phyloP scores from a whole-genome alignment of 768 basidiomycete species.

The Floccularia luteovirens region DNA sequence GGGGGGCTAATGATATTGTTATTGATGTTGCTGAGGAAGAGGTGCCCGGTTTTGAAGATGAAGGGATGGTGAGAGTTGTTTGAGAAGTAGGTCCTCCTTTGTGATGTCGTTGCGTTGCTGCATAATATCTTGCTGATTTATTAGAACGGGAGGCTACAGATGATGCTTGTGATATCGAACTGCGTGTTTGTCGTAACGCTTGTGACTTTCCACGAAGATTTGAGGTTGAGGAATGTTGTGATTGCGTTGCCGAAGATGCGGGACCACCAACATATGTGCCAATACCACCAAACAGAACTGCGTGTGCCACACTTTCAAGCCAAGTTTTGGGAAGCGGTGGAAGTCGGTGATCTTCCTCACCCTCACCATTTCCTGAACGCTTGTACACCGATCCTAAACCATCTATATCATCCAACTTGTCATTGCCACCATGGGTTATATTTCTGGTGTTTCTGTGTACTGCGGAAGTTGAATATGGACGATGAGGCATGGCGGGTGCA shows the following conservation, averaged over 20 bases:
- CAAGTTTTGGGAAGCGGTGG: constrained; percentile 65
- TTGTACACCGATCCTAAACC: constrained; percentile 6
- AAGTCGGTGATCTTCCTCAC: constrained; percentile 16
- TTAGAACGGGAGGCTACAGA: constrained; percentile 8
- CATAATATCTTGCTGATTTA: constrained; percentile 7
- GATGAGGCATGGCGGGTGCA: constrained; percentile 29
- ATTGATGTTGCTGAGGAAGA: neutral
- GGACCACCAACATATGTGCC: constrained; percentile 40
- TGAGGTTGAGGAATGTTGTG: neutral
- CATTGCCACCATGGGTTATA: constrained; percentile 21
- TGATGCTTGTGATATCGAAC: constrained; percentile 30
- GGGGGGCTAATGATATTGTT: constrained; percentile 19
- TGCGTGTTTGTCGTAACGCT: constrained; percentile 25
- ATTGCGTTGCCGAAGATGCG: constrained; percentile 4
- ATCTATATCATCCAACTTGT: constrained; percentile 13
- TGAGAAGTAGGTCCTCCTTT: constrained; percentile 27
- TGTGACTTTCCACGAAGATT: constrained; percentile 8
- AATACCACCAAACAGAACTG: constrained; percentile 47
- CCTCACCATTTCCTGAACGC: constrained; percentile 19
- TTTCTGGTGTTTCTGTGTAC: constrained; percentile 8
- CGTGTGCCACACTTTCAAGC: constrained; percentile 64
- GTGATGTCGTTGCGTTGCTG: constrained; percentile 8
- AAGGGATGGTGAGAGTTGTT: constrained; percentile 19
- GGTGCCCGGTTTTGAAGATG: too few species aligned
- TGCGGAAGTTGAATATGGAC: constrained; percentile 24